phyloP scores from a whole-genome alignment of 441 rosid genomes.

The Hura crepitans region DNA sequence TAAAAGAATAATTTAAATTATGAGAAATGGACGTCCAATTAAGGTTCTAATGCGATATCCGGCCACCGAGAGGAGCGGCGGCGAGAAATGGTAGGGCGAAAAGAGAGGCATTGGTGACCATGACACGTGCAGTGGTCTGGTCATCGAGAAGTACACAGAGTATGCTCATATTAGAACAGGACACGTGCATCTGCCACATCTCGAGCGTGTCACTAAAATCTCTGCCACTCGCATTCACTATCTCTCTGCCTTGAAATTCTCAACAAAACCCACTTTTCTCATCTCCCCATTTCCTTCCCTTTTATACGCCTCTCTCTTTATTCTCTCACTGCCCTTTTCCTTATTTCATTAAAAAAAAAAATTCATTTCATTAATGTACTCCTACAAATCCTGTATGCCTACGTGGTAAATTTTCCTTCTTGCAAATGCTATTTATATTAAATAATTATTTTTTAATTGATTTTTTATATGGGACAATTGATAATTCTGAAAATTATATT shows the following conservation, averaged over 20 bases:
- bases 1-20: neutral
- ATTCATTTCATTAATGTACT: no score
- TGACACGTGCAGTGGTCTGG: slow-evolving; percentile 38
- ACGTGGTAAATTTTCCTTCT: no score
- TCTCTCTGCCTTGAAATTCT: slow-evolving; percentile 24
- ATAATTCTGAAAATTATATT: no score
- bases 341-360: no score
- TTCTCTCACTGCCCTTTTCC: no score
- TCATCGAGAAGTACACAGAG: slow-evolving; percentile 41
- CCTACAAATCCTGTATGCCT: no score
- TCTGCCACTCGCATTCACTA: slow-evolving; percentile 4
- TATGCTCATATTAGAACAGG: slow-evolving; percentile 30
- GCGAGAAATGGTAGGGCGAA: neutral
- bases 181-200: slow-evolving; percentile 42
- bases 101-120: slow-evolving; percentile 16
- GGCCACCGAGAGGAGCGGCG: no score
- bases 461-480: no score
- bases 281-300: neutral
- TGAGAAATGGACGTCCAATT: neutral
- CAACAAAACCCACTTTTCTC: slow-evolving; percentile 16
- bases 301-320: neutral
- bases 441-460: no score
- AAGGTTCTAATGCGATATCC: no score
- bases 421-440: no score
- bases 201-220: slow-evolving; percentile 32